Evolutionary conservation across 257 asterid genomes (phyloP).

Genomic region (Salvia rosmarinus): DNA sequence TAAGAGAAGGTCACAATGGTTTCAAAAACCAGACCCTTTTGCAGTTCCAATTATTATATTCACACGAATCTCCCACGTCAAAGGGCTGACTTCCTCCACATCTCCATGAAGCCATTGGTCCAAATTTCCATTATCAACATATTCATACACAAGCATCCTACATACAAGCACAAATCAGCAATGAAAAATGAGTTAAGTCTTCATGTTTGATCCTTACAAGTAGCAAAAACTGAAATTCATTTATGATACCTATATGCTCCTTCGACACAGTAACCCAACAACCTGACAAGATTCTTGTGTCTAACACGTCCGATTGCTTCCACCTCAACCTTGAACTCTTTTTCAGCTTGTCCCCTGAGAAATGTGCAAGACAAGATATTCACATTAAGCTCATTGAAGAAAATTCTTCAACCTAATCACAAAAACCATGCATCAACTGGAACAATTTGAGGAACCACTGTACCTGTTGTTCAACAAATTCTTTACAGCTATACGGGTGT

Average conservation of each 20-base stretch:
- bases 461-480: slow-evolving; percentile 90
- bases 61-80: slow-evolving; percentile 86
- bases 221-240: slow-evolving; percentile 10
- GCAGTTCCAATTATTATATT: slow-evolving; percentile 85
- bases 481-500: slow-evolving; percentile 80
- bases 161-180: not conserved
- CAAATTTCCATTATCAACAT: slow-evolving; percentile 84
- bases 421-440: not conserved
- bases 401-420: not conserved
- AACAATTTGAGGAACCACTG: slow-evolving; percentile 12
- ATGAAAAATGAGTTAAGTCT: slow-evolving; percentile 28
- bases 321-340: slow-evolving; percentile 93
- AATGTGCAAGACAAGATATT: not conserved
- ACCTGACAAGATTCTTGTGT: slow-evolving; percentile 92
- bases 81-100: slow-evolving; percentile 88
- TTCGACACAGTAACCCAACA: slow-evolving; percentile 94
- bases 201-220: not conserved
- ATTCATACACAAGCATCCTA: slow-evolving; percentile 97
- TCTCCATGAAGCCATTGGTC: slow-evolving; percentile 99
- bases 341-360: slow-evolving; percentile 94
- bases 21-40: slow-evolving; percentile 61
- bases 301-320: slow-evolving; percentile 93
- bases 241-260: slow-evolving; percentile 83
- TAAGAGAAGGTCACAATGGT: slow-evolving; percentile 18
- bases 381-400: not conserved